Base-by-base conservation (phyloP, 2,329 filamentous ascomycete genomes). In the Pochonia chlamydosporia region DNA sequence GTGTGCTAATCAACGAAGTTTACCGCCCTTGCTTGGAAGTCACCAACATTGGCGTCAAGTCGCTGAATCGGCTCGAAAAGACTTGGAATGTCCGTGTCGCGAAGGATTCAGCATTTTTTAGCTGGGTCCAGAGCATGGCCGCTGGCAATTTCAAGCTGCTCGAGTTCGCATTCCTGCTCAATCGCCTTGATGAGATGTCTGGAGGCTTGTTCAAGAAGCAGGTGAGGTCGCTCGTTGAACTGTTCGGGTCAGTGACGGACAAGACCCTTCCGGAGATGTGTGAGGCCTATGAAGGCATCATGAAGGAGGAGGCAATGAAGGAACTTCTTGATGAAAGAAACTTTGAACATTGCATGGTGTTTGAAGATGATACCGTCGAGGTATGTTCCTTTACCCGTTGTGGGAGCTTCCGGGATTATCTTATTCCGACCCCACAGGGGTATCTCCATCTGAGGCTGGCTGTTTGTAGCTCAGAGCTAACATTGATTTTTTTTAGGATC, bases 401-500 rank as follows among this genome's bases (percentile, higher is more conserved):
- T 18, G 33, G 4, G 33, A 36, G 5, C n/a, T 4, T n/a, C n/a
- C 54, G 53, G 56, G 45, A 44, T 40, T 52, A 47, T 40, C 20
- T 58, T 59, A 46, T 47, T 57, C 56, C 56, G 51, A 21, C 5
- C n/a, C 13, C 13, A 6, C n/a, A 31, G 24, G 9, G 8, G 11
- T 20, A 23, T 16, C 13, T n/a, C 14, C 20, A 26, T 6, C 20
- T 5, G 11, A 26, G 21, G 18, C 6, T 6, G n/a, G n/a, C n/a
- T n/a, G n/a, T n/a, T n/a, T n/a, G n/a, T n/a, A n/a, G n/a, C n/a
- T 23, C 10, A 30, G 30, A 28, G 26, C 31, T 21, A n/a, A 25
- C 46, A 44, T 56, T 59, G 55, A 59, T 52, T 49, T 52, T 57
- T 58, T 54, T 36, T 18, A 55, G 54, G 23, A 55, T 30, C 46